Base-by-base conservation (phyloP, 306 rosid genomes). In the Rosa persica region DNA sequence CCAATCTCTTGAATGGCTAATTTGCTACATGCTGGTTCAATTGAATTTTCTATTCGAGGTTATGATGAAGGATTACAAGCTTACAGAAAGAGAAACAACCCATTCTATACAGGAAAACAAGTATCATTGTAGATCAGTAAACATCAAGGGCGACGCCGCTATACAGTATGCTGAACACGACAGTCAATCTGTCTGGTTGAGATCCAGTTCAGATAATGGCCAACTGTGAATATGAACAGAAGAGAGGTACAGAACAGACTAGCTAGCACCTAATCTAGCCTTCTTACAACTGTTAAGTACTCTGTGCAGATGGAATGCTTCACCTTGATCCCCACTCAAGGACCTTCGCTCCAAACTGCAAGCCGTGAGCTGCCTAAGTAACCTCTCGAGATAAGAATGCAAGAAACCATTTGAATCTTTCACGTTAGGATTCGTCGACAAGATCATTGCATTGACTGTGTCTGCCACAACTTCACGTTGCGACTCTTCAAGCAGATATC, bases 381-480 rank as follows among this genome's bases (percentile, higher is more conserved):
- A 76, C 88, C 84, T 86, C 86, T 96, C 99, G 4, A 96, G 98
- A 78, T 85, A 73, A 0, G 99, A 88, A 71, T 88, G 93, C 86
- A 96, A 77, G 83, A 89, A 89, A 83, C 83, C 40, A 39, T 78
- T 88, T 20, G 92, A 67, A 61, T 88, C 91, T 84, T 93, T 96
- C 84, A 90, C 43, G 72, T 84, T 81, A 39, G 97, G 94, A 82
- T 93, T 93, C 58, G 92, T 96, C 3, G 97, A 90, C 84, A 96
- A 84, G 77, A 96, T 83, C 98, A 96, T 86, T 38, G 94, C 90
- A 54, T 96, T 96, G 67, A 96, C 96, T 1, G 92, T 81, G 86
- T 96, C 99, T 16, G 99, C 99, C 30, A 96, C 96, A 75, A 96
- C 77, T 84, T 96, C 99, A n/a, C 97, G 94, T 78, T 91, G 99